Base-by-base conservation (phyloP, 2,329 filamentous ascomycete genomes). In the Hawksworthiomyces lignivorus region DNA sequence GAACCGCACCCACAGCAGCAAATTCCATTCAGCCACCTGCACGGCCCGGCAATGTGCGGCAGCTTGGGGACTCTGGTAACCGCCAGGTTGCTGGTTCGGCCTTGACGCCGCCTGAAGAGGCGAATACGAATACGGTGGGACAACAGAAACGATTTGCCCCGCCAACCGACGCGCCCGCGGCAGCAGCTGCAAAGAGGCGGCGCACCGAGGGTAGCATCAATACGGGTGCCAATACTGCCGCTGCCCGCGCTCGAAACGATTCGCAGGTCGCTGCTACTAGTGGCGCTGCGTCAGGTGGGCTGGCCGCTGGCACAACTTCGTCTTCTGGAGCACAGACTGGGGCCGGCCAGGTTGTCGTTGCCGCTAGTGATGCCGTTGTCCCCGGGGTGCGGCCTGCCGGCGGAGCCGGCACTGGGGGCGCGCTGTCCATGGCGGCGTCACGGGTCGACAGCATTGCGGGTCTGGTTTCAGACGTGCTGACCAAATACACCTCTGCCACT, bases 31-130 rank as follows among this genome's bases (percentile, higher is more conserved):
- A 38, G 15, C 43, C 43, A 2, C 43, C 43, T 4, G 34, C 34
- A 14, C 28, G 19, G 5, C 44, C 44, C 5, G 39, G 24, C 4
- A 11, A n/a, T n/a, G n/a, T 12, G 7, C 46, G 44, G 4, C 41
- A 44, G 15, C 26, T 42, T 20, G 10, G 14, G 6, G 29, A 24
- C 8, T 8, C 8, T 12, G 24, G 24, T 12, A 12, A 12, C 24
- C 8, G 24, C 24, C 24, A 26, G 12, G 8, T 8, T 26, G 24
- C 24, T 12, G 24, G 24, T 12, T 69, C 61, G 30, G 73, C 69
- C 2, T 62, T 77, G 21, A 77, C 75, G 2, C 74, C 73, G 0
- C 73, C 73, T 3, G 73, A 78, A 35, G 75, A 78, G 48, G 63
- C 34, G 7, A 32, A 38, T 19, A 5, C 62, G 7, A 50, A 18